phyloP scores from a whole-genome alignment of 1,139 yeast genomes.

The Hemisphaericaspora xylofermentans region DNA sequence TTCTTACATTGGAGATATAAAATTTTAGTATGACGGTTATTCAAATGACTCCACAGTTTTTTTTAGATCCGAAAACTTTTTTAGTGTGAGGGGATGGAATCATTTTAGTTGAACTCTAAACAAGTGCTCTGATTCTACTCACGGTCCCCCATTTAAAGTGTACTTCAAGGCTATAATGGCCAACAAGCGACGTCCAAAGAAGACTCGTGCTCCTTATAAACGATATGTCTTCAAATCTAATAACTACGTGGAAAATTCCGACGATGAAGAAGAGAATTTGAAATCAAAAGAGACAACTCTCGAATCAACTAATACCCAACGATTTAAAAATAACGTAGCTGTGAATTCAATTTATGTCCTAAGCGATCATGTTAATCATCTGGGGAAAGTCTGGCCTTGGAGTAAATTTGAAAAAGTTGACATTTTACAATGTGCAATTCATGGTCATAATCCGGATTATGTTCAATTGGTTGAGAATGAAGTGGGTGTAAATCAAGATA shows the following conservation, averaged over 20 bases:
- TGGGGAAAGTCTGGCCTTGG: conserved; percentile 40
- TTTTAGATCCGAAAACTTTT: too few species aligned
- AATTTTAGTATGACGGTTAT: too few species aligned
- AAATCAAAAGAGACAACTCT: conserved; percentile 16
- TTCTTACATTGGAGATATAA: too few species aligned
- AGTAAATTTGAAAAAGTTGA: conserved; percentile 49
- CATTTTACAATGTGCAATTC: conserved; percentile 36
- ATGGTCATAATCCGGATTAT: conserved; percentile 19
- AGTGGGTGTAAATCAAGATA: conserved; percentile 12
- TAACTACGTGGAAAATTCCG: conserved; percentile 31
- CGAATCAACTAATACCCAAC: conserved; percentile 24
- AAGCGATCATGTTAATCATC: conserved; percentile 21
- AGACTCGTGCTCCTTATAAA: conserved; percentile 72
- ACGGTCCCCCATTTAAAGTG: too few species aligned
- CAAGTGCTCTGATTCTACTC: too few species aligned
- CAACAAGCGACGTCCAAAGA: conserved; percentile 82
- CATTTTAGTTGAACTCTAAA: too few species aligned
- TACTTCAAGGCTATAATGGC: conserved; percentile 53
- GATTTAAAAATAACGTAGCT: conserved; percentile 30
- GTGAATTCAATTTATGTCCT: conserved; percentile 39
- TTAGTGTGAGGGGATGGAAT: too few species aligned
- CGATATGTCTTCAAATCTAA: conserved; percentile 70
- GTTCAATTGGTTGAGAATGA: conserved; percentile 15
- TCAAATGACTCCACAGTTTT: too few species aligned
- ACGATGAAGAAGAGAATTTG: conserved; percentile 33